A percentile compares a stretch with the other conserved stretches of the same genome.
Evolutionary conservation across 345 rosid genomes (phyloP).

Genomic region (Camelina neglecta): DNA sequence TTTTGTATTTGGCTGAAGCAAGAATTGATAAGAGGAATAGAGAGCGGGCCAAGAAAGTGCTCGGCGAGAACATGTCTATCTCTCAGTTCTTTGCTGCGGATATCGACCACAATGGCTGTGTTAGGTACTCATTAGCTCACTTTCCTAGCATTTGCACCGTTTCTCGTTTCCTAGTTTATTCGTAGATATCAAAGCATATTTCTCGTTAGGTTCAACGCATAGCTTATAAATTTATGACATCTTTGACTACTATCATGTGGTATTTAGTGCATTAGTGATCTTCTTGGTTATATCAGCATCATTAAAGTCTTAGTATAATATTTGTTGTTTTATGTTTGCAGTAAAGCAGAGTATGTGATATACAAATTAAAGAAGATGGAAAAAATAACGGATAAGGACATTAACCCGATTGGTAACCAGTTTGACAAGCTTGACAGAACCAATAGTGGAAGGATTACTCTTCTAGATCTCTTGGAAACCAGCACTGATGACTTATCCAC

Average conservation of each 20-base stretch:
- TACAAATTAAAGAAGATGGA: constrained; percentile 86
- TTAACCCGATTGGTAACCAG: constrained; percentile 45
- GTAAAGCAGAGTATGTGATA: constrained; percentile 76
- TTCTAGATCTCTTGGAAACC: constrained; percentile 66
- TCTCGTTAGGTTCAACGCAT: not conserved
- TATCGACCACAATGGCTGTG: constrained; percentile 78
- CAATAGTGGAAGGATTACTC: constrained; percentile 78
- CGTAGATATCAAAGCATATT: not conserved
- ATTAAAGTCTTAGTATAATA: not conserved
- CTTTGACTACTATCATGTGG: not conserved
- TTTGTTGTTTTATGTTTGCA: constrained; percentile 32
- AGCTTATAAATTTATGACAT: not conserved
- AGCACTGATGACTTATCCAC: constrained; percentile 19
- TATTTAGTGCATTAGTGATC: constrained; percentile 1
- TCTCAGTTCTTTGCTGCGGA: constrained; percentile 90
- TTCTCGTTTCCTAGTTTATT: not conserved
- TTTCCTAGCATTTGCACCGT: not conserved
- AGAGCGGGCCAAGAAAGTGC: constrained; percentile 76
- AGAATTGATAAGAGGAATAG: constrained; percentile 90
- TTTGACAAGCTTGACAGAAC: constrained; percentile 74
- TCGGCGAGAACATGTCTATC: constrained; percentile 78
- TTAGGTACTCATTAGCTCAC: constrained; percentile 60
- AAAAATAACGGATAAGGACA: constrained; percentile 68
- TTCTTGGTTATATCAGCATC: not conserved
- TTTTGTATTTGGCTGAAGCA: constrained; percentile 80